Percentiles rank a stretch among this genome's conserved stretches.
phyloP scores from a whole-genome alignment of 257 asterid genomes.

The Coffea canephora region DNA sequence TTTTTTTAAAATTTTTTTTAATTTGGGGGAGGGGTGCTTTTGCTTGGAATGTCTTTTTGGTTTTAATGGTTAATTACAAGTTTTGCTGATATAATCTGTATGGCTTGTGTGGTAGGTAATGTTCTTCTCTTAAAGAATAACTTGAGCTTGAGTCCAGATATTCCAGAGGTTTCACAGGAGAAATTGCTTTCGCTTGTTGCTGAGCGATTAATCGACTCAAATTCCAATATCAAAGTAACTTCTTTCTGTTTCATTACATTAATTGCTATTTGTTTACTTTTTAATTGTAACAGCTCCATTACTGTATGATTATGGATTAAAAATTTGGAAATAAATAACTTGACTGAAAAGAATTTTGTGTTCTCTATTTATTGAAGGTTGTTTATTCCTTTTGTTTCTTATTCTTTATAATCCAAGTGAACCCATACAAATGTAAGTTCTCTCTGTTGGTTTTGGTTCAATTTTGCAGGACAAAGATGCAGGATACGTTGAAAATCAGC shows the following conservation, averaged over 20 bases:
- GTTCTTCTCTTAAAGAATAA: slow-evolving; percentile 74
- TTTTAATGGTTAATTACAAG: neutral
- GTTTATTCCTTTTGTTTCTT: neutral
- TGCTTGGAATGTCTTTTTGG: neutral
- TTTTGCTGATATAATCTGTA: slow-evolving; percentile 14
- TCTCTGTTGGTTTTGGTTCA: slow-evolving; percentile 24
- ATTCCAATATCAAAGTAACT: slow-evolving; percentile 57
- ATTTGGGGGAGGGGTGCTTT: too few species aligned
- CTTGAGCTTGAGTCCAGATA: slow-evolving; percentile 78
- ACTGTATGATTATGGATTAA: neutral
- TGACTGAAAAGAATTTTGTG: neutral
- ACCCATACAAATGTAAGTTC: slow-evolving; percentile 9
- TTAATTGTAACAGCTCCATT: neutral
- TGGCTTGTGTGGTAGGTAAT: slow-evolving; percentile 52
- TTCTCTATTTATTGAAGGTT: neutral
- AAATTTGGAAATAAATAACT: neutral
- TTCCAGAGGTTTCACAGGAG: slow-evolving; percentile 90
- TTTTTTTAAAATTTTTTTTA: too few species aligned
- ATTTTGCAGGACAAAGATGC: slow-evolving; percentile 67
- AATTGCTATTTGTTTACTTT: slow-evolving; percentile 12
- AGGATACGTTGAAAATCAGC: slow-evolving; percentile 78
- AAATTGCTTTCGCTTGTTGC: slow-evolving; percentile 85
- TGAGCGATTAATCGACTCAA: slow-evolving; percentile 79
- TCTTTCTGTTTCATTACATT: slow-evolving; percentile 4
- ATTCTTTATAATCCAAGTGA: neutral